These are phyloP conservation scores for Aspergillus unguis DNA, from an alignment of 2,329 filamentous ascomycete genomes.

Conservation along the genomic window DNA sequence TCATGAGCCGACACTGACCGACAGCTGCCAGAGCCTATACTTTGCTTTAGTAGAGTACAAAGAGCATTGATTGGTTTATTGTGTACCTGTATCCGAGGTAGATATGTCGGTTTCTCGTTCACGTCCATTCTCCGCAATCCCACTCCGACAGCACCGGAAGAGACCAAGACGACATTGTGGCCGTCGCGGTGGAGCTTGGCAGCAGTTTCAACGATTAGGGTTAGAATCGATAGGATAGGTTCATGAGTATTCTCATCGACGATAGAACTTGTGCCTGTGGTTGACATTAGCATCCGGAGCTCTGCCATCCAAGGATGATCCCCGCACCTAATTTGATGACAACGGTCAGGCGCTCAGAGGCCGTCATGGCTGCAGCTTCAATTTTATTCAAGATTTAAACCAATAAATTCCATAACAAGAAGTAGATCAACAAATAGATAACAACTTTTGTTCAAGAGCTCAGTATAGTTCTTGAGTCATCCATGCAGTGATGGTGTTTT, in stretches of 20 bases:
- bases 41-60: not conserved
- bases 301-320: conserved; percentile 9
- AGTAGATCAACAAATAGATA: not conserved
- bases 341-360: conserved; percentile 31
- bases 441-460: not conserved
- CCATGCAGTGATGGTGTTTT: conserved; percentile 7
- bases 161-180: conserved; percentile 92
- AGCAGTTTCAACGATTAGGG: conserved; percentile 90
- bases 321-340: conserved; percentile 42
- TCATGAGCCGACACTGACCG: conserved; percentile 91
- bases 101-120: conserved; percentile 80
- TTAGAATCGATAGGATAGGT: conserved; percentile 84
- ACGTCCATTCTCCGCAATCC: conserved; percentile 87
- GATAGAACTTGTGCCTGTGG: conserved; percentile 91
- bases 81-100: conserved; percentile 75
- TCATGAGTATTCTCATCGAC: conserved; percentile 95
- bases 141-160: conserved; percentile 93
- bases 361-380: conserved; percentile 20
- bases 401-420: conserved; percentile 1
- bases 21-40: conserved; percentile 81
- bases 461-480: conserved; percentile 6
- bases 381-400: not conserved
- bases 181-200: conserved; percentile 84
- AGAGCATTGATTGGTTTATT: conserved; percentile 7
- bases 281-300: conserved; percentile 16